Conservation (phyloP, 495 filamentous ascomycete genomes). For the Penicillium riverlandense region DNA sequence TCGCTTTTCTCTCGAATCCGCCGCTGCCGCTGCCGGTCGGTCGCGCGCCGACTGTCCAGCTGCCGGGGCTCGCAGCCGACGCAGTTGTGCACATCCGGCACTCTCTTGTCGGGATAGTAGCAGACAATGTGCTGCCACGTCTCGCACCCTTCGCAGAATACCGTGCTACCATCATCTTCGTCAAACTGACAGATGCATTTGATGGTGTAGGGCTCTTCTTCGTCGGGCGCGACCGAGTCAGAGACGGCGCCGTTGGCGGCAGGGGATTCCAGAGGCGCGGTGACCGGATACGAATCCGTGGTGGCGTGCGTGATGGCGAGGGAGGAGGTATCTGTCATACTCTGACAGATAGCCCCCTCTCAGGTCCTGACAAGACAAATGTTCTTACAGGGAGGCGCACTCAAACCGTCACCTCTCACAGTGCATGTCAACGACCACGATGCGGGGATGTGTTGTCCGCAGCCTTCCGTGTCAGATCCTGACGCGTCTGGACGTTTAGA, state of each 20-base stretch:
- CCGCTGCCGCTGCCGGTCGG: constrained; percentile 59
- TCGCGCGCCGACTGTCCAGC: constrained; percentile 64
- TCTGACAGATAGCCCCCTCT: constrained; percentile 63
- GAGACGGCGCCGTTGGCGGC: constrained; percentile 49
- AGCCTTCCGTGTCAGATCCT: not conserved
- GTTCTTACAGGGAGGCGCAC: constrained; percentile 12
- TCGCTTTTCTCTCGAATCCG: constrained; percentile 55
- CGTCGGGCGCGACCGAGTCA: constrained; percentile 49
- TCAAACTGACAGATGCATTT: constrained; percentile 90
- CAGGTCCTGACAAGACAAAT: constrained; percentile 24
- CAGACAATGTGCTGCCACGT: constrained; percentile 98
- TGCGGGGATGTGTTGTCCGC: not conserved
- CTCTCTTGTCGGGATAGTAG: constrained; percentile 71
- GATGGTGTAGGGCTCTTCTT: constrained; percentile 91
- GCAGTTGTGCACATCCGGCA: constrained; percentile 82
- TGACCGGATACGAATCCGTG: constrained; percentile 57
- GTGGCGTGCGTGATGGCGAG: constrained; percentile 56
- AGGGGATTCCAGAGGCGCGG: constrained; percentile 45
- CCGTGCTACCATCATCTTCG: constrained; percentile 96
- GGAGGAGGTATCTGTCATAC: constrained; percentile 85
- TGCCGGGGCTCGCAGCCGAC: constrained; percentile 71
- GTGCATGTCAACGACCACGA: constrained; percentile 27
- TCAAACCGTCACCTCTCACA: constrained; percentile 22
- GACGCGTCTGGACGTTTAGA: constrained; percentile 5
- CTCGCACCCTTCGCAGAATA: constrained; percentile 90